A percentile compares a stretch with the other conserved stretches of the same genome.
phyloP scores from a whole-genome alignment of 2,329 filamentous ascomycete genomes.

The Zalaria sp. region DNA sequence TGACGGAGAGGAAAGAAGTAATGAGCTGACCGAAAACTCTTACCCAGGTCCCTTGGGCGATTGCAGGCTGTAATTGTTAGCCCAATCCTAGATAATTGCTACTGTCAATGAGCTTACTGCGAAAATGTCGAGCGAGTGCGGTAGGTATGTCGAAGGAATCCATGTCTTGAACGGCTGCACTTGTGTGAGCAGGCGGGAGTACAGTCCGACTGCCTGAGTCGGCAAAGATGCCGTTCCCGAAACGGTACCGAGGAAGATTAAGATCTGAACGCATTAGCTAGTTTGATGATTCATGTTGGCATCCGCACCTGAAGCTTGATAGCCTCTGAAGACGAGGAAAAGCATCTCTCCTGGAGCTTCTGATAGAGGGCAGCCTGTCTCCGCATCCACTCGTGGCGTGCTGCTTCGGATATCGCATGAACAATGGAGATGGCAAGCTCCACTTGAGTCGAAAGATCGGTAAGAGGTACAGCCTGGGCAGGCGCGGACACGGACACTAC shows the following conservation, averaged over 20 bases:
- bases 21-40: too few relatives aligned
- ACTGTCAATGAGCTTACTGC: too few relatives aligned
- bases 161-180: too few relatives aligned
- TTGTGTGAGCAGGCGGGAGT: too few relatives aligned
- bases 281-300: too few relatives aligned
- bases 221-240: slow-evolving; percentile 3
- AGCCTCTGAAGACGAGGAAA: background rate
- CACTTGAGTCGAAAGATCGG: slow-evolving; percentile 12
- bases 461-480: slow-evolving; percentile 5
- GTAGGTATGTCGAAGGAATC: too few relatives aligned
- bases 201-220: background rate
- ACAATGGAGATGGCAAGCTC: slow-evolving; percentile 15
- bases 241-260: slow-evolving; percentile 4
- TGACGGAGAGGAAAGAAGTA: too few relatives aligned
- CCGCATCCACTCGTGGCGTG: slow-evolving; percentile 15
- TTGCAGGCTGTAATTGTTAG: too few relatives aligned
- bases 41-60: too few relatives aligned
- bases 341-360: slow-evolving; percentile 19
- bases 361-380: slow-evolving; percentile 15
- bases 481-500: slow-evolving; percentile 16
- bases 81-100: too few relatives aligned
- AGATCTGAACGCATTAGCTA: background rate
- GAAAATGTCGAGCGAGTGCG: too few relatives aligned
- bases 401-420: slow-evolving; percentile 12
- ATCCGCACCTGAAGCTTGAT: too few relatives aligned